Percentiles rank a stretch among this genome's conserved stretches.
Evolutionary conservation across 2,329 filamentous ascomycete genomes (phyloP).

Genomic region (Xylariaceae sp.): DNA sequence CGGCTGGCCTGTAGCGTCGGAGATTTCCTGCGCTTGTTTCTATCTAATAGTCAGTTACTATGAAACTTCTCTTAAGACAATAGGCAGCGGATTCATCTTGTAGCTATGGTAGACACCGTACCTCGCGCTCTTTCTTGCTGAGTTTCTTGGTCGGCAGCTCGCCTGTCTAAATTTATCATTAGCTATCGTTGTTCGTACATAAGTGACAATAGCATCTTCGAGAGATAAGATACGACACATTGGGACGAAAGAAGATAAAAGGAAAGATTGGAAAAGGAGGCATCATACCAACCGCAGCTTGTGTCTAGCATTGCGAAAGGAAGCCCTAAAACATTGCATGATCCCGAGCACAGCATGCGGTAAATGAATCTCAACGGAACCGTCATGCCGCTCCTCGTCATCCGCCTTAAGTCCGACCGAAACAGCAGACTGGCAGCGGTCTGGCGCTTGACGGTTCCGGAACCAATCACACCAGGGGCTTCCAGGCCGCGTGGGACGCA

Average conservation of each 20-base stretch:
- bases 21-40: constrained; percentile 5
- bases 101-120: too few relatives aligned
- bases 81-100: too few relatives aligned
- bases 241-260: too few relatives aligned
- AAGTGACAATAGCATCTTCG: too few relatives aligned
- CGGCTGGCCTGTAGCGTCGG: constrained; percentile 15
- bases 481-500: constrained; percentile 6
- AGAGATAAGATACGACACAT: too few relatives aligned
- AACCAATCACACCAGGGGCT: constrained; percentile 18
- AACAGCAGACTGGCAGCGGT: not conserved
- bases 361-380: constrained; percentile 3
- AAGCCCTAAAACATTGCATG: not conserved
- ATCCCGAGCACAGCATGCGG: constrained; percentile 3
- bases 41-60: not conserved
- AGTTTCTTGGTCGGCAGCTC: too few relatives aligned
- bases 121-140: too few relatives aligned
- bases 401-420: not conserved
- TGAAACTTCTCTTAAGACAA: not conserved
- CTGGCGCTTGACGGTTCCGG: constrained; percentile 3
- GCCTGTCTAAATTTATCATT: too few relatives aligned
- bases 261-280: too few relatives aligned
- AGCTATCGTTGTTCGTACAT: too few relatives aligned
- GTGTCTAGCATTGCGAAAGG: too few relatives aligned
- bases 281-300: too few relatives aligned
- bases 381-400: not conserved